Percentiles rank a stretch among this genome's conserved stretches.
These are phyloP conservation scores for Yamadazyma triangularis DNA, from an alignment of 1,139 yeast species.

Conservation along the genomic window DNA sequence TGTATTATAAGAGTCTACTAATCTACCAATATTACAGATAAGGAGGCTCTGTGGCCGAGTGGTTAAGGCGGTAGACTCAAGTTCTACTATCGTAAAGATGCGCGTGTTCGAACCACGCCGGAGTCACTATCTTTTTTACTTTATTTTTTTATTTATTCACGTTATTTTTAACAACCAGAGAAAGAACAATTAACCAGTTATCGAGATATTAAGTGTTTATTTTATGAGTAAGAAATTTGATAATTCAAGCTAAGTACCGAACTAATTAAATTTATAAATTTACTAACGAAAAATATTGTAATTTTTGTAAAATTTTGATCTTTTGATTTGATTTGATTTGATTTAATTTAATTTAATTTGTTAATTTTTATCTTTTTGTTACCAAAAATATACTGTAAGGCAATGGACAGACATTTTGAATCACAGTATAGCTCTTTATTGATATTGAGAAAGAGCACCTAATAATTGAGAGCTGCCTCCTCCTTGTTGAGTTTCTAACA, in stretches of 20 bases:
- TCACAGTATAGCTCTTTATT: conserved; percentile 1
- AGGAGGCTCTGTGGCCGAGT: conserved; percentile 2
- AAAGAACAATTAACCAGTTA: no score
- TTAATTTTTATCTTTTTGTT: no score
- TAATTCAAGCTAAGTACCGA: no score
- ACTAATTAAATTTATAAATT: no score
- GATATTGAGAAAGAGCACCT: conserved; percentile 23
- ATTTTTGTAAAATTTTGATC: background rate
- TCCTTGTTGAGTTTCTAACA: conserved; percentile 40
- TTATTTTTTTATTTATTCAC: conserved; percentile 4
- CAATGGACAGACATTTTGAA: no score
- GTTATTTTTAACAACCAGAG: no score
- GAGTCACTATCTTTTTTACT: conserved; percentile 8
- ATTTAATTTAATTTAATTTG: no score
- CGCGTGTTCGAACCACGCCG: conserved; percentile 13
- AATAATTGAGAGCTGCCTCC: conserved; percentile 43
- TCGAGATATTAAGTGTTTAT: no score
- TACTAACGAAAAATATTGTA: background rate
- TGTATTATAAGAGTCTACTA: no score
- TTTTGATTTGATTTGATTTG: background rate
- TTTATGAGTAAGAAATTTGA: no score
- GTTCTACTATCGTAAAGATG: conserved; percentile 8
- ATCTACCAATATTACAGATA: no score
- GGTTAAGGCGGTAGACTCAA: conserved; percentile 3
- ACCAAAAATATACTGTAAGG: no score